Evolutionary conservation across 768 basidiomycete species (phyloP).

Genomic region (Amanita exitialis): DNA sequence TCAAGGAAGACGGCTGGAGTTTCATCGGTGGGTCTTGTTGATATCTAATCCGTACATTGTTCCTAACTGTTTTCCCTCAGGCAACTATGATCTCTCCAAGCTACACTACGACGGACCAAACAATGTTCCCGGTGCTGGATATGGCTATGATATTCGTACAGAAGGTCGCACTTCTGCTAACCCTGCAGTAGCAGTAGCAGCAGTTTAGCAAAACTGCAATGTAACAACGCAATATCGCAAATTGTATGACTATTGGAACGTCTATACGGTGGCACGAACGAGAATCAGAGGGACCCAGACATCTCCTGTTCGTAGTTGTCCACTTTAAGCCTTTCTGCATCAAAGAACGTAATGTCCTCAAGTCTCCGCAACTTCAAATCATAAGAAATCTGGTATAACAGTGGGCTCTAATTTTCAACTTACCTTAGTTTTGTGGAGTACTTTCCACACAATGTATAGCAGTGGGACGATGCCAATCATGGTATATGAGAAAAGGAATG

Average conservation of each 20-base stretch:
- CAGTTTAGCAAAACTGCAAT: conserved; percentile 9
- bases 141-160: conserved; percentile 72
- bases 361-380: conserved; percentile 27
- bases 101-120: conserved; percentile 88
- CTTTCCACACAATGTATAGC: conserved; percentile 36
- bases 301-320: conserved; percentile 32
- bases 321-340: conserved; percentile 28
- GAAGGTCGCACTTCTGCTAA: conserved; percentile 46
- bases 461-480: conserved; percentile 33
- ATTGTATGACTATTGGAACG: no score
- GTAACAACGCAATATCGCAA: no score
- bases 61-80: conserved; percentile 26
- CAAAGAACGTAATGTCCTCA: conserved; percentile 33
- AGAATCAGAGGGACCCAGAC: neutral
- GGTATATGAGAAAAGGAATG: conserved; percentile 39
- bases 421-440: conserved; percentile 30
- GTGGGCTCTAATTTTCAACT: conserved; percentile 5
- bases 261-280: neutral
- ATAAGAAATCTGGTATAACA: neutral
- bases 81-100: conserved; percentile 86
- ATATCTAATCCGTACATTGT: neutral
- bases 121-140: conserved; percentile 54
- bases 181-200: conserved; percentile 18
- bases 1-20: conserved; percentile 91
- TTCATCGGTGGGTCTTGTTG: conserved; percentile 69